Base-by-base conservation (phyloP, 2,329 filamentous ascomycete species). In the Diaporthe nobilis region DNA sequence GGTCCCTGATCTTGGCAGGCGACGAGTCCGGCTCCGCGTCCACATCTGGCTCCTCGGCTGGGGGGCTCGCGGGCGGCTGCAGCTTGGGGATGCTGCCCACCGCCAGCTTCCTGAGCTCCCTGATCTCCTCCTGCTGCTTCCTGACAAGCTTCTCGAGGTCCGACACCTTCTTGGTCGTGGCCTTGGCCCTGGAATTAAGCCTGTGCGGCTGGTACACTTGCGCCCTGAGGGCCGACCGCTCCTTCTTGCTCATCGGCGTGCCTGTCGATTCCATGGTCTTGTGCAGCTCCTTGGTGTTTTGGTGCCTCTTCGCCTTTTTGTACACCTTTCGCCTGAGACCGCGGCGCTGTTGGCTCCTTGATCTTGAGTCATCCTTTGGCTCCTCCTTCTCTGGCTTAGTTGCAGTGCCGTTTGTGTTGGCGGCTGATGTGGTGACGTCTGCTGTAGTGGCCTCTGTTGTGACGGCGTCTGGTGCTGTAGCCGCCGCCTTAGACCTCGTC, bases 131-230 rank as follows among this genome's bases (percentile, higher is more conserved):
- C 63, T 71, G 53, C 73, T 77, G 73, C 42, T 25, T 42, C 70
- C 51, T 72, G 53, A 77, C 73, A 17, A 77, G 68, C 22, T 31
- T 49, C 75, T 77, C 73, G 28, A 75, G 67, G 31, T 65, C 63
- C 31, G 70, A 31, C 13, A 75, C 47, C 73, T 73, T 75, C n/a
- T 28, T 58, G 12, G 65, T 28, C 28, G 39, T 31, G 5, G 47
- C 49, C 20, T 44, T 55, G 37, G 53, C 28, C 37, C 58, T 58
- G 34, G 34, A 34, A 34, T 34, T 34, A 17, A 61, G 39, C 55
- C 53, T 77, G 73, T 63, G 72, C 4, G 73, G 73, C 73, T 55
- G 61, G 70, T 73, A 75, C n/a, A 65, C 4, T 31, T 63, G 68
- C 4, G 61, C 73, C 57, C 53, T 72, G 22, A 72, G 55, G 20